phyloP scores from a whole-genome alignment of 306 rosid species.

The Benincasa hispida region DNA sequence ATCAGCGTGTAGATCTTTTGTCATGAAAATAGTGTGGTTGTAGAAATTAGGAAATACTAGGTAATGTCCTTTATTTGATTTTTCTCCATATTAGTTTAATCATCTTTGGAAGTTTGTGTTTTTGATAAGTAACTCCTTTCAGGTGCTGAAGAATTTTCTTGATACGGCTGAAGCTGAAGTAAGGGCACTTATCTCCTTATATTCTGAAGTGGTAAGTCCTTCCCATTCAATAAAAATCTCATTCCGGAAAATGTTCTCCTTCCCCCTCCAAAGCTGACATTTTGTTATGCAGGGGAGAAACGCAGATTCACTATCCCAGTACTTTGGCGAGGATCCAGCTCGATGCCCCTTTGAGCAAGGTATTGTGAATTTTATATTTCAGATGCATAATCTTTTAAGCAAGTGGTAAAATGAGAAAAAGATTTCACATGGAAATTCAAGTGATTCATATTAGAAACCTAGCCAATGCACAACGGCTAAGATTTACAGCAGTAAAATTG shows the following conservation, averaged over 20 bases:
- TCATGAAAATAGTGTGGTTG: background rate
- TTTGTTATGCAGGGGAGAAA: slow-evolving; percentile 71
- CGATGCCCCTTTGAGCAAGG: slow-evolving; percentile 99
- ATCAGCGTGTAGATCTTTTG: background rate
- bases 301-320: slow-evolving; percentile 92
- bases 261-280: slow-evolving; percentile 10
- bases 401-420: background rate
- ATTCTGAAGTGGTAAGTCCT: slow-evolving; percentile 86
- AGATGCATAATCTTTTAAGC: slow-evolving; percentile 4
- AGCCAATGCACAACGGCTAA: background rate
- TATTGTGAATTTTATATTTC: slow-evolving; percentile 13
- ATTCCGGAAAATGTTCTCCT: slow-evolving; percentile 8
- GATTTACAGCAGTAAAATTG: background rate
- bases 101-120: background rate
- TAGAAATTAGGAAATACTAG: background rate
- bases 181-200: slow-evolving; percentile 80
- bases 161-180: slow-evolving; percentile 96
- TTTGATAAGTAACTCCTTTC: slow-evolving; percentile 16
- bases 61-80: background rate
- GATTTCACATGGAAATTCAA: background rate
- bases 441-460: background rate
- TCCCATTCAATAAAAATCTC: slow-evolving; percentile 7
- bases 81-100: background rate
- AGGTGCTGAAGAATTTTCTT: slow-evolving; percentile 84
- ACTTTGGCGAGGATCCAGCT: slow-evolving; percentile 98